phyloP scores from a whole-genome alignment of 768 basidiomycete genomes.

The Tylopilus felleus region DNA sequence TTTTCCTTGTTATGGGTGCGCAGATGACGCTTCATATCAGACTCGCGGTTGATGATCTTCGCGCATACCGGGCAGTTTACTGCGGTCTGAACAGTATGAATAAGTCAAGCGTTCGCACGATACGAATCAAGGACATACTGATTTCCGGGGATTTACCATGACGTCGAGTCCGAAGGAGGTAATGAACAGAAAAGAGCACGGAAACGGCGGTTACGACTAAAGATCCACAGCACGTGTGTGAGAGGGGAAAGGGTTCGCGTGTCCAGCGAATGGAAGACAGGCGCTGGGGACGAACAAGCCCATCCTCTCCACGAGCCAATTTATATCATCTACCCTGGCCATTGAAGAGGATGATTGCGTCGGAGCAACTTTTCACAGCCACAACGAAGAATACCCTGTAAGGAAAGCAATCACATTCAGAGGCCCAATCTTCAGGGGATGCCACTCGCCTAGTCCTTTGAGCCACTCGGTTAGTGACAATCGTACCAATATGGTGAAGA shows the following conservation, averaged over 20 bases:
- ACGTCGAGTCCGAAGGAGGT: background rate
- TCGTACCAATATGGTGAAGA: conserved; percentile 1
- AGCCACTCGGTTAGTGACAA: conserved; percentile 12
- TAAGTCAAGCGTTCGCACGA: background rate
- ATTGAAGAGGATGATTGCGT: conserved; percentile 26
- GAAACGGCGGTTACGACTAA: background rate
- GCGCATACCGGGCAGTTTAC: conserved; percentile 16
- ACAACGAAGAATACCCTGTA: conserved; percentile 10
- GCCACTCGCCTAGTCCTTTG: no score
- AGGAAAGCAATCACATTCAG: no score
- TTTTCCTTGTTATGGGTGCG: conserved; percentile 25
- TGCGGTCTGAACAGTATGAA: background rate
- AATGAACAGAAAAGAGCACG: background rate
- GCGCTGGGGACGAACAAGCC: background rate
- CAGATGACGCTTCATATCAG: conserved; percentile 30
- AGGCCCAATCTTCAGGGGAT: no score
- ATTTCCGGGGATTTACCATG: background rate
- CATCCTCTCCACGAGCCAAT: conserved; percentile 9
- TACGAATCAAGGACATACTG: conserved; percentile 7
- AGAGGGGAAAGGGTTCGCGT: background rate
- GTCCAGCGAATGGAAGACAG: background rate
- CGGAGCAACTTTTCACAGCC: conserved; percentile 12
- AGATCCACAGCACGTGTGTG: background rate
- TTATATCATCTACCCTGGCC: conserved; percentile 21
- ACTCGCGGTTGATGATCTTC: conserved; percentile 17